phyloP scores from a whole-genome alignment of 768 basidiomycete genomes.

The Tremella yokohamensis region DNA sequence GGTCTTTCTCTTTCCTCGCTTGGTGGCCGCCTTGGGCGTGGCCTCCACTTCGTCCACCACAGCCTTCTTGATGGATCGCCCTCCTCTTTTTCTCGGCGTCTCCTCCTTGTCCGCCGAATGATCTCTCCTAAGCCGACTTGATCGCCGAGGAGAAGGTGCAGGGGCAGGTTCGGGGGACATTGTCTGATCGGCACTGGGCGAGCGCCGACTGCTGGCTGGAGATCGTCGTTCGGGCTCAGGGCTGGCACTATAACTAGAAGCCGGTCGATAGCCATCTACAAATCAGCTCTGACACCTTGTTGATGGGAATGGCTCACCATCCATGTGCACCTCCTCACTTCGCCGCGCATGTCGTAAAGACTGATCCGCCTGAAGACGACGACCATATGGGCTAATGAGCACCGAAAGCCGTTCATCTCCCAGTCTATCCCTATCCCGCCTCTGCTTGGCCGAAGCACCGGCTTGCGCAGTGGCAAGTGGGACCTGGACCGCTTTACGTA shows the following conservation, averaged over 20 bases:
- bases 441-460: constrained; percentile 28
- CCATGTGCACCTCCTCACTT: constrained; percentile 6
- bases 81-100: constrained; percentile 24
- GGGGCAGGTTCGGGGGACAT: constrained; percentile 16
- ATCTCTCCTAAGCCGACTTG: constrained; percentile 29
- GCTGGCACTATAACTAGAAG: constrained; percentile 7
- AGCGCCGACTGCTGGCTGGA: constrained; percentile 3
- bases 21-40: constrained; percentile 20
- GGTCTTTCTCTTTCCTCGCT: constrained; percentile 16
- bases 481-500: constrained; percentile 40
- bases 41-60: constrained; percentile 9
- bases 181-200: constrained; percentile 2
- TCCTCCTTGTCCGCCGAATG: constrained; percentile 14
- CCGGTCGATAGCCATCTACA: background rate
- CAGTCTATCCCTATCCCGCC: constrained; percentile 33
- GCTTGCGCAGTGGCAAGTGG: constrained; percentile 43
- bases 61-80: constrained; percentile 21
- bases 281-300: background rate
- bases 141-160: constrained; percentile 37
- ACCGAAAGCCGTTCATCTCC: constrained; percentile 34
- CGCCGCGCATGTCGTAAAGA: constrained; percentile 22
- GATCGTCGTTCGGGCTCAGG: background rate
- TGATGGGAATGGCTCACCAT: constrained; percentile 6
- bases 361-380: constrained; percentile 32
- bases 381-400: constrained; percentile 46